Evolutionary conservation across 2,329 filamentous ascomycete genomes (phyloP), one percentile per base, ranked within the genome.

Genomic region (Microcyclosporella mali): DNA sequence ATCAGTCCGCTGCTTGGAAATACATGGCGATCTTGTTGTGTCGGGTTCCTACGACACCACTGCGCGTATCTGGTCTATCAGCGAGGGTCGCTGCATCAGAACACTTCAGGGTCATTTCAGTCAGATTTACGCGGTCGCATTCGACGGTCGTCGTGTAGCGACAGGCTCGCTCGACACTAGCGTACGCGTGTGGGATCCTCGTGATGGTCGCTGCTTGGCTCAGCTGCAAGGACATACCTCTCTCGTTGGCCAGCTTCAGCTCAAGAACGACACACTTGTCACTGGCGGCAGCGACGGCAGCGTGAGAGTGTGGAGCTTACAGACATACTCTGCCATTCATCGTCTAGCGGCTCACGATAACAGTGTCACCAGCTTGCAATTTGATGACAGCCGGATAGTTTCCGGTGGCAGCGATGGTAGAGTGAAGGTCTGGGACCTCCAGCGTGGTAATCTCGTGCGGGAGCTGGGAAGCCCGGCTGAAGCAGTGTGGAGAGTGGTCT

Each of bases 41-140:
- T 95, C 89, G 21, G 92, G 92, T 44, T 95, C 88, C 65, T 98
- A 98, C 67, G 92, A 98, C 64, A 95, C 92, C 6, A 95, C 88
- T 16, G 92, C 92, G 16, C 84, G 88, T 56, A 90, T 98, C 44
- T 98, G 92, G 92, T 95, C 87, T 65, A 97, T 98, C 40, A 94
- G 88, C 2, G 87, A 95, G 67, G 92, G 92, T 21, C 82, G 88
- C 50, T 98, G 92, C 64, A 71, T 97, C 41, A 83, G 90, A 54
- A 95, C 88, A 0, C 74, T 98, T 30, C 82, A 84, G 33, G 92
- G 92, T 0, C 92, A 98, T 66, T 98, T 95, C 68, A 97, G 90
- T 62, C 92, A 98, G 63, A 98, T 98, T 45, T 98, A 98, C 63
- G 92, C 92, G 15, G 94, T 98, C 62, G 92, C 92, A 1, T 98